Conservation (phyloP, 2,329 filamentous ascomycete species). For the Penicillium thymicola region DNA sequence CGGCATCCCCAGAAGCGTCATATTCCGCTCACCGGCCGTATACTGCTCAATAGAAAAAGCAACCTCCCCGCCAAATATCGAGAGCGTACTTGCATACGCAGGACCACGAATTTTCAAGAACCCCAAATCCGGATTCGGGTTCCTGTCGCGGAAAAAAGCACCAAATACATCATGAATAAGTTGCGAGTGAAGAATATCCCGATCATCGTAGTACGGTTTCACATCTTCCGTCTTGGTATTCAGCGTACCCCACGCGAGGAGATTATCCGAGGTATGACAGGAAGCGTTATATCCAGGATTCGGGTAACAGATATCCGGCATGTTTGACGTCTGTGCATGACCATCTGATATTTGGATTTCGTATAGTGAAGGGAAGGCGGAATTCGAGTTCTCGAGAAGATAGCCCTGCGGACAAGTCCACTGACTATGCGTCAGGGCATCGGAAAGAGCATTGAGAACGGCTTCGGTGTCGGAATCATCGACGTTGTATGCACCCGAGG, state of each 20-base stretch:
- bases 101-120: constrained; percentile 19
- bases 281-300: constrained; percentile 26
- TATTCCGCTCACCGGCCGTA: neutral
- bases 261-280: constrained; percentile 27
- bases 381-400: neutral
- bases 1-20: constrained; percentile 18
- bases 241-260: constrained; percentile 28
- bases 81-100: constrained; percentile 19
- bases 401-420: constrained; percentile 12
- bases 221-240: constrained; percentile 25
- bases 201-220: constrained; percentile 20
- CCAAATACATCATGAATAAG: constrained; percentile 26
- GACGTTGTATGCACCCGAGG: constrained; percentile 11
- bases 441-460: constrained; percentile 16
- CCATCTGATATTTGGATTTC: constrained; percentile 22
- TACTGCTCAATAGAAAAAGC: constrained; percentile 11
- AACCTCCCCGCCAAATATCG: constrained; percentile 5
- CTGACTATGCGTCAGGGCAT: constrained; percentile 6
- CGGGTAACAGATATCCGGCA: constrained; percentile 24
- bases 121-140: constrained; percentile 23
- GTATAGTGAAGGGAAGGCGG: constrained; percentile 20
- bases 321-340: constrained; percentile 19
- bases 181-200: constrained; percentile 23
- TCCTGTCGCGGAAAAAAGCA: constrained; percentile 19
- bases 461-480: constrained; percentile 15